Percentiles rank a stretch among this genome's conserved stretches.
Evolutionary conservation across 2,329 filamentous ascomycete genomes (phyloP).

Genomic region (Aureobasidium leucospermi): DNA sequence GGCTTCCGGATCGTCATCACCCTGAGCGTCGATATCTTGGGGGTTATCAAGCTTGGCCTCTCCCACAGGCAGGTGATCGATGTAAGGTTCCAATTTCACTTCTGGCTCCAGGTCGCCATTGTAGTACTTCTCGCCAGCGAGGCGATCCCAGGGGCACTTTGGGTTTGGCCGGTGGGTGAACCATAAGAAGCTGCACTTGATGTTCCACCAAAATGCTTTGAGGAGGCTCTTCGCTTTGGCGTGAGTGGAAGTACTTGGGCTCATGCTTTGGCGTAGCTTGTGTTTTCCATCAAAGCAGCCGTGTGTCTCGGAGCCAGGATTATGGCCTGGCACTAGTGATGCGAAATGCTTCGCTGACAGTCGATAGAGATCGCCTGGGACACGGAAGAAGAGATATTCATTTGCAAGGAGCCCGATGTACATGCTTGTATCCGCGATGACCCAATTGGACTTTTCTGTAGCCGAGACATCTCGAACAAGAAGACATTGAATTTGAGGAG

Average conservation of each 20-base stretch:
- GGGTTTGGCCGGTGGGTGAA: background rate
- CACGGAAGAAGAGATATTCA: slow-evolving; percentile 18
- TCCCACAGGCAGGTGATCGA: background rate
- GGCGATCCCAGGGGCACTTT: slow-evolving; percentile 13
- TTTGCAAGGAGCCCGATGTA: slow-evolving; percentile 7
- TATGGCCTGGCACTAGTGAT: background rate
- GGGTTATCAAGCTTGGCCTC: background rate
- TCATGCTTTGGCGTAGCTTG: slow-evolving; percentile 5
- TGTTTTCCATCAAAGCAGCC: slow-evolving; percentile 11
- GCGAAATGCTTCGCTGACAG: slow-evolving; percentile 11
- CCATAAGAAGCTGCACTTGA: slow-evolving; percentile 11
- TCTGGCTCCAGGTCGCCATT: slow-evolving; percentile 1
- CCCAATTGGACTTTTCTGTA: slow-evolving; percentile 20
- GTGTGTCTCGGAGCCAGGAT: background rate
- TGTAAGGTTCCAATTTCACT: background rate
- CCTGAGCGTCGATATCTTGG: background rate
- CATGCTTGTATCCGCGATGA: slow-evolving; percentile 13
- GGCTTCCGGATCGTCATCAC: background rate
- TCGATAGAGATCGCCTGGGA: slow-evolving; percentile 16
- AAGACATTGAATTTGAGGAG: slow-evolving; percentile 21
- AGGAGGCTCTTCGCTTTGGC: background rate
- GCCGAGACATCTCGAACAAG: slow-evolving; percentile 19
- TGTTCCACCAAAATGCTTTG: slow-evolving; percentile 8
- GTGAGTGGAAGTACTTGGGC: background rate
- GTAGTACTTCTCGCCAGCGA: background rate